Percentiles rank a stretch among this genome's conserved stretches.
Conservation (phyloP, 192 early-diverging fungal species). For the Lunasporangiospora selenospora region DNA sequence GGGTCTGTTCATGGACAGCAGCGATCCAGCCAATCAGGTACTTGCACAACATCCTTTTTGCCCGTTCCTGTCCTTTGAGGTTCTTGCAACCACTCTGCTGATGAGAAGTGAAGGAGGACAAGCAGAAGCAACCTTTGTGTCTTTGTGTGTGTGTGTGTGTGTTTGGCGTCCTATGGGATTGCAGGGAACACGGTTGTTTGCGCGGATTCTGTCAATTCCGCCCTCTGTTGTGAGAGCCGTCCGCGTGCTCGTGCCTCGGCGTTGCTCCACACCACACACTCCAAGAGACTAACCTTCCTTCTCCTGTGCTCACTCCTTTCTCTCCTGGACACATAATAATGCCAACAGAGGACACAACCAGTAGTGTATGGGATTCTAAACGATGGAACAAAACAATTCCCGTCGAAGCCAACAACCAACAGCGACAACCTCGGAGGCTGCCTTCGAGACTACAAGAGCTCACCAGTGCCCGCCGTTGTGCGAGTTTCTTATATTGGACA, state of each 20-base stretch:
- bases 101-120: neutral
- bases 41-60: constrained; percentile 25
- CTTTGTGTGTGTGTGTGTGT: neutral
- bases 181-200: no score
- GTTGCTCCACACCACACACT: no score
- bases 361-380: constrained; percentile 67
- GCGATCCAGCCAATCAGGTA: constrained; percentile 48
- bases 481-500: constrained; percentile 67
- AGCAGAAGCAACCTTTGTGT: neutral
- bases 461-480: constrained; percentile 56
- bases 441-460: constrained; percentile 73
- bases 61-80: no score
- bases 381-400: constrained; percentile 62
- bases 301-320: neutral
- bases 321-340: no score
- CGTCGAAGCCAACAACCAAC: constrained; percentile 3
- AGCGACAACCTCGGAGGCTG: constrained; percentile 55
- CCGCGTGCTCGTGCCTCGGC: no score
- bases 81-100: neutral
- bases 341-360: constrained; percentile 56
- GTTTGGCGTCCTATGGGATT: neutral
- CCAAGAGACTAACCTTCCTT: neutral
- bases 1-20: constrained; percentile 72
- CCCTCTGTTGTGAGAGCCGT: no score
- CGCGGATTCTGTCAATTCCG: no score